Percentiles rank a stretch among this genome's conserved stretches.
These are phyloP conservation scores for Tilletia caries DNA, from an alignment of 1,284 basidiomycete genomes.

Conservation along the genomic window DNA sequence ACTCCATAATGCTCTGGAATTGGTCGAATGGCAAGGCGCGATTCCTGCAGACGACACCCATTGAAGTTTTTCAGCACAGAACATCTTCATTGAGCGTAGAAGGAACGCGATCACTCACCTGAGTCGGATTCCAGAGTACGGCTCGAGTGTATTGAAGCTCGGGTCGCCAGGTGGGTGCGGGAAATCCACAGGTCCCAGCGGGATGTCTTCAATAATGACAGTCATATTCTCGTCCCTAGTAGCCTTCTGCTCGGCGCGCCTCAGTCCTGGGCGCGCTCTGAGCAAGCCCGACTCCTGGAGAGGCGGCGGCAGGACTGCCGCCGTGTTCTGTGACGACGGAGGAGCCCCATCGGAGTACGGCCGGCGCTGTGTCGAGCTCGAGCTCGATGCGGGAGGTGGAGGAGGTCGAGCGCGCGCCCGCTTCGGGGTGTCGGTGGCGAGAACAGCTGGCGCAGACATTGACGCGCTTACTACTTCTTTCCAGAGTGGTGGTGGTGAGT, in stretches of 20 bases:
- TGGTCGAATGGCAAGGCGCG: constrained; percentile 56
- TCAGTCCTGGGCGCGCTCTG: background rate
- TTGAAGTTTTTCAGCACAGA: background rate
- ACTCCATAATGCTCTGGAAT: constrained; percentile 75
- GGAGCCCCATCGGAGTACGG: too few relatives aligned
- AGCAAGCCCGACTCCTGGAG: background rate
- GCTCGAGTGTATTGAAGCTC: background rate
- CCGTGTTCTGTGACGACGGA: background rate
- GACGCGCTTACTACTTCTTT: background rate
- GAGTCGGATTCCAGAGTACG: constrained; percentile 5
- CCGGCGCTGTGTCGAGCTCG: background rate
- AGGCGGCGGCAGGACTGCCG: background rate
- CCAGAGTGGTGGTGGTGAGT: too few relatives aligned
- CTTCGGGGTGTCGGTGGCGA: background rate
- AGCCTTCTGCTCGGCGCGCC: background rate
- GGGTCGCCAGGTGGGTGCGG: background rate
- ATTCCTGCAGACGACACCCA: background rate
- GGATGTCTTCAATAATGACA: constrained; percentile 4
- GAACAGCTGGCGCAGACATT: background rate
- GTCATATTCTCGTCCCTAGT: background rate
- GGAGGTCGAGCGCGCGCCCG: background rate
- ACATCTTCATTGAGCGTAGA: background rate
- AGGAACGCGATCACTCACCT: background rate
- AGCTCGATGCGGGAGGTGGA: background rate
- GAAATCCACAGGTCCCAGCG: background rate